Percentiles rank a stretch among this genome's conserved stretches.
These are phyloP conservation scores for Rhododendron henanense DNA, from an alignment of 148 eudicot species.

Conservation along the genomic window DNA sequence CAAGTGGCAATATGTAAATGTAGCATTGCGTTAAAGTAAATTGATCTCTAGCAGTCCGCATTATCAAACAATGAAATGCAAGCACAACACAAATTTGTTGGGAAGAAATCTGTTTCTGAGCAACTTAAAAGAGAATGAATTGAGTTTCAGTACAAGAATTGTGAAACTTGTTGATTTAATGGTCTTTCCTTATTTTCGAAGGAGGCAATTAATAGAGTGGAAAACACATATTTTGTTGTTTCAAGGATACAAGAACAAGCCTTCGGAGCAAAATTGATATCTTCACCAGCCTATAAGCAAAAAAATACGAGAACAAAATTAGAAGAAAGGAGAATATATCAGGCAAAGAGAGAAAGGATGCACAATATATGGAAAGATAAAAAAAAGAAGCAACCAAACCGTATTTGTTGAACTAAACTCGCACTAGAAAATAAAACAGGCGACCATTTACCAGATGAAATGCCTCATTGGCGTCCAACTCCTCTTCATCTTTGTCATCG, in stretches of 20 bases:
- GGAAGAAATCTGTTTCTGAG: neutral
- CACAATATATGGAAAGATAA: neutral
- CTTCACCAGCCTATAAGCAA: constrained; percentile 49
- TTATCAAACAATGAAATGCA: neutral
- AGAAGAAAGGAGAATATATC: constrained; percentile 4
- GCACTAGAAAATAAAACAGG: constrained; percentile 1
- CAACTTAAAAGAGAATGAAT: neutral
- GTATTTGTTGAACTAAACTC: neutral
- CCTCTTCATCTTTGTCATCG: constrained; percentile 69
- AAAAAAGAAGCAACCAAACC: neutral
- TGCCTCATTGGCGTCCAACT: constrained; percentile 52
- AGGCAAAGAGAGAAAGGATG: neutral
- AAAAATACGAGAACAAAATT: neutral
- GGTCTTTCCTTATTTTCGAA: neutral
- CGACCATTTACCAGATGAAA: constrained; percentile 38
- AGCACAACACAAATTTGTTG: neutral
- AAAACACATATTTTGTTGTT: constrained; percentile 6
- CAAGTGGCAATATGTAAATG: neutral
- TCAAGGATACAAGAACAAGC: constrained; percentile 69
- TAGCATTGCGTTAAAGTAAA: neutral
- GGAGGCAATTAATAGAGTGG: neutral
- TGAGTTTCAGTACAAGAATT: neutral
- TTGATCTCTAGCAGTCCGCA: neutral
- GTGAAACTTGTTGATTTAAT: neutral
- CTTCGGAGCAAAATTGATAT: constrained; percentile 41